These are phyloP conservation scores for Rubia balearica DNA, from an alignment of 305 asterid genomes.

Conservation along the genomic window DNA sequence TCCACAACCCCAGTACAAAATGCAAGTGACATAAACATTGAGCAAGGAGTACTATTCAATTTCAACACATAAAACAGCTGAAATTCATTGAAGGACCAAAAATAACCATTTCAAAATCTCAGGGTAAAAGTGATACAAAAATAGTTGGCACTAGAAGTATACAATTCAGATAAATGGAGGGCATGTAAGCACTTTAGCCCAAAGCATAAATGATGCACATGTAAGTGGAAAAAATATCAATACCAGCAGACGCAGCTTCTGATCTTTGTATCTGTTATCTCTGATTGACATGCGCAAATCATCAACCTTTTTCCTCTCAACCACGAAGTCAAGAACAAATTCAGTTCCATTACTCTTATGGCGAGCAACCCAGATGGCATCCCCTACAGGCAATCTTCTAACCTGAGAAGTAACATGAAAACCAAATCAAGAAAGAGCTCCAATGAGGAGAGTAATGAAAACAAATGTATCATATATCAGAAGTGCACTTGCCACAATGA, in stretches of 20 bases:
- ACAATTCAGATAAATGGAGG: not conserved
- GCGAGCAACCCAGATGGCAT: slow-evolving; percentile 91
- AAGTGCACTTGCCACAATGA: not conserved
- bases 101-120: too few species aligned
- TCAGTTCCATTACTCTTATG: slow-evolving; percentile 54
- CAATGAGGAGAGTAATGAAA: slow-evolving; percentile 7
- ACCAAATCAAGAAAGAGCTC: slow-evolving; percentile 13
- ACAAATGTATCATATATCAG: not conserved
- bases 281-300: slow-evolving; percentile 85
- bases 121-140: too few species aligned
- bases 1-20: not conserved
- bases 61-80: not conserved
- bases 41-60: not conserved
- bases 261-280: slow-evolving; percentile 90
- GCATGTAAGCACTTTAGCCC: not conserved
- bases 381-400: slow-evolving; percentile 90
- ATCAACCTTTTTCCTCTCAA: slow-evolving; percentile 89
- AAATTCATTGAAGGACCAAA: not conserved
- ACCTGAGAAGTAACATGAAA: slow-evolving; percentile 38
- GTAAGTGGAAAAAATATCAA: slow-evolving; percentile 10
- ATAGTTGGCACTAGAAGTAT: not conserved
- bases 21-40: not conserved
- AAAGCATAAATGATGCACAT: not conserved
- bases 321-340: slow-evolving; percentile 90
- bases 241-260: slow-evolving; percentile 90